phyloP scores from a whole-genome alignment of 331 rosid genomes.

The Spiraea crenata region DNA sequence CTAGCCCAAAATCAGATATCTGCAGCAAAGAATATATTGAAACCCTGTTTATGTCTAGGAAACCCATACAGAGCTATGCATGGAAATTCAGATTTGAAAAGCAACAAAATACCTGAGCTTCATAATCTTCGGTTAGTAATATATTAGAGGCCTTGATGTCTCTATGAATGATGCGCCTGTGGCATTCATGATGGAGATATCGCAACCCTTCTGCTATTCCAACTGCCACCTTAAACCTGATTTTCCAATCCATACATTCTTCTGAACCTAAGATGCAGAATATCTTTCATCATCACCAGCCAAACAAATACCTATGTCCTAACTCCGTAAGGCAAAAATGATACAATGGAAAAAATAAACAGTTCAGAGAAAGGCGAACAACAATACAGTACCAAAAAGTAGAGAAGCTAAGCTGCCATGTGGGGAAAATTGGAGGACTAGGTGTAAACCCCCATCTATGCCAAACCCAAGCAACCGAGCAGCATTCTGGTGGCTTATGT shows the following conservation, averaged over 20 bases:
- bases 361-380: not conserved
- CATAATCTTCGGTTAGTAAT: slow-evolving; percentile 57
- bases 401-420: slow-evolving; percentile 80
- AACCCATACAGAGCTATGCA: not conserved
- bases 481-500: slow-evolving; percentile 76
- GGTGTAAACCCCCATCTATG: slow-evolving; percentile 66
- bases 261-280: slow-evolving; percentile 49
- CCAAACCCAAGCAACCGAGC: slow-evolving; percentile 82
- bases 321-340: not conserved
- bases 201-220: slow-evolving; percentile 84
- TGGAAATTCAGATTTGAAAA: not conserved
- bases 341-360: not conserved
- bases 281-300: slow-evolving; percentile 30
- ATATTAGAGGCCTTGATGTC: slow-evolving; percentile 97
- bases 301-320: not conserved
- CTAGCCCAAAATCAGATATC: slow-evolving; percentile 97
- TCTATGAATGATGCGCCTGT: slow-evolving; percentile 83
- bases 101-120: slow-evolving; percentile 60
- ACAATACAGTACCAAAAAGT: slow-evolving; percentile 61
- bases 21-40: slow-evolving; percentile 18
- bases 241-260: slow-evolving; percentile 64
- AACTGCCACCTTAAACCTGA: slow-evolving; percentile 71
- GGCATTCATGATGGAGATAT: slow-evolving; percentile 85
- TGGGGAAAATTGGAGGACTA: slow-evolving; percentile 76
- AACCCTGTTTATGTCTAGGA: not conserved